Evolutionary conservation across 345 rosid genomes (phyloP).

Genomic region (Trapa bicornis): DNA sequence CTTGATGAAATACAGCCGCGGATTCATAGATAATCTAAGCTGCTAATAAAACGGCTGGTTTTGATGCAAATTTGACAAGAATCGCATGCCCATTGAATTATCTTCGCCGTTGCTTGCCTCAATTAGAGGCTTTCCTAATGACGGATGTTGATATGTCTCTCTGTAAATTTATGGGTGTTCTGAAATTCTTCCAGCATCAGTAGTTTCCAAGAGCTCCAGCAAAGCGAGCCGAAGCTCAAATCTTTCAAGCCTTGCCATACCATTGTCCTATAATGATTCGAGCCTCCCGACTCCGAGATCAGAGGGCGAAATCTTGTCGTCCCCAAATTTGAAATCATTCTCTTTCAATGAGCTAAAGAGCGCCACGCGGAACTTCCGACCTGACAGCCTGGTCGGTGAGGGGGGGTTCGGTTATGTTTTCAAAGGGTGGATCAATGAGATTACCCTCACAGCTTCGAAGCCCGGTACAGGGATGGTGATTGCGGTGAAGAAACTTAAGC

Average conservation of each 20-base stretch:
- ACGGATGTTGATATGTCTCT: too few relatives aligned
- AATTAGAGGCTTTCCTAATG: too few relatives aligned
- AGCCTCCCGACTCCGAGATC: slow-evolving; percentile 66
- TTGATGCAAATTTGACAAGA: too few relatives aligned
- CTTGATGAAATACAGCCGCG: too few relatives aligned
- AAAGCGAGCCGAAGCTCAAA: slow-evolving; percentile 32
- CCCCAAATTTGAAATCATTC: slow-evolving; percentile 75
- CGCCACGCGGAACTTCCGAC: slow-evolving; percentile 84
- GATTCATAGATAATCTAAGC: too few relatives aligned
- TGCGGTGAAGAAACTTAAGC: slow-evolving; percentile 84
- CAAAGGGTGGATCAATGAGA: slow-evolving; percentile 84
- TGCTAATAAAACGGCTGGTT: too few relatives aligned
- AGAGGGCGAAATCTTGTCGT: slow-evolving; percentile 75
- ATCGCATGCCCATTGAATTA: too few relatives aligned
- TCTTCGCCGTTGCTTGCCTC: too few relatives aligned
- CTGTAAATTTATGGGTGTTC: background rate
- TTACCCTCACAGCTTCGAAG: slow-evolving; percentile 42
- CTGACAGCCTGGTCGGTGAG: slow-evolving; percentile 81
- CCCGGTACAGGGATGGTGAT: slow-evolving; percentile 88
- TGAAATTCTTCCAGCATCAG: slow-evolving; percentile 20
- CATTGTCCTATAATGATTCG: slow-evolving; percentile 36
- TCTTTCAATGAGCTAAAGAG: slow-evolving; percentile 61
- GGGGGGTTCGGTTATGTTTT: slow-evolving; percentile 89
- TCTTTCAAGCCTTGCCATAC: slow-evolving; percentile 48
- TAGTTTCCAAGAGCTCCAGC: slow-evolving; percentile 27